Conservation (phyloP, 225 moss, liverwort and hornwort genomes). For the Sphagnum contortum region DNA sequence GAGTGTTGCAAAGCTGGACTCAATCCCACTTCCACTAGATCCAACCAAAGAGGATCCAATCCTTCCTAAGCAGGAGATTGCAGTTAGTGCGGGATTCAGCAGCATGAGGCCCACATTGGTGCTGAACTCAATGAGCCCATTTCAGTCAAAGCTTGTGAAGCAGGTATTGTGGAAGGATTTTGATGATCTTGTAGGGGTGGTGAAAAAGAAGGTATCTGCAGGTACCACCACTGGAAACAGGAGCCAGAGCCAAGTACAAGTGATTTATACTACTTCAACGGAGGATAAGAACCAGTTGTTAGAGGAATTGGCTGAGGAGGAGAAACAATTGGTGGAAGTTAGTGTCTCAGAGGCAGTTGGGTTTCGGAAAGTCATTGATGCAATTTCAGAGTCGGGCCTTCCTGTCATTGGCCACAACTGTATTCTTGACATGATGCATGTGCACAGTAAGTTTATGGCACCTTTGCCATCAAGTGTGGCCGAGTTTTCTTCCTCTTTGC, state of each 20-base stretch:
- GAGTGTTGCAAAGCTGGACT: too few relatives aligned
- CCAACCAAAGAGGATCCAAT: too few relatives aligned
- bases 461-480: slow-evolving; percentile 45
- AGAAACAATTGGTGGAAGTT: slow-evolving; percentile 39
- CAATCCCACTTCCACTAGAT: too few relatives aligned
- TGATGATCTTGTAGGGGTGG: slow-evolving; percentile 47
- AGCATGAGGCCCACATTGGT: slow-evolving; percentile 50
- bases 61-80: slow-evolving; percentile 11
- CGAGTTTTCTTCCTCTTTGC: slow-evolving; percentile 54
- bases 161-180: slow-evolving; percentile 65
- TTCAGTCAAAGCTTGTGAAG: slow-evolving; percentile 65
- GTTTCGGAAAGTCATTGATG: slow-evolving; percentile 81
- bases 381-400: slow-evolving; percentile 38
- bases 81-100: slow-evolving; percentile 22
- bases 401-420: slow-evolving; percentile 82
- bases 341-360: slow-evolving; percentile 59
- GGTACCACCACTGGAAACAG: slow-evolving; percentile 4
- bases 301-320: slow-evolving; percentile 54
- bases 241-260: slow-evolving; percentile 45
- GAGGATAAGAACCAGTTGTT: slow-evolving; percentile 51
- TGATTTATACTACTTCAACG: slow-evolving; percentile 46
- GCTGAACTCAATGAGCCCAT: slow-evolving; percentile 50
- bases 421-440: slow-evolving; percentile 67
- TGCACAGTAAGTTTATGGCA: slow-evolving; percentile 66
- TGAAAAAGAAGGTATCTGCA: slow-evolving; percentile 18